Conservation (phyloP, 1,284 basidiomycete genomes). For the Agaricales sp. region DNA sequence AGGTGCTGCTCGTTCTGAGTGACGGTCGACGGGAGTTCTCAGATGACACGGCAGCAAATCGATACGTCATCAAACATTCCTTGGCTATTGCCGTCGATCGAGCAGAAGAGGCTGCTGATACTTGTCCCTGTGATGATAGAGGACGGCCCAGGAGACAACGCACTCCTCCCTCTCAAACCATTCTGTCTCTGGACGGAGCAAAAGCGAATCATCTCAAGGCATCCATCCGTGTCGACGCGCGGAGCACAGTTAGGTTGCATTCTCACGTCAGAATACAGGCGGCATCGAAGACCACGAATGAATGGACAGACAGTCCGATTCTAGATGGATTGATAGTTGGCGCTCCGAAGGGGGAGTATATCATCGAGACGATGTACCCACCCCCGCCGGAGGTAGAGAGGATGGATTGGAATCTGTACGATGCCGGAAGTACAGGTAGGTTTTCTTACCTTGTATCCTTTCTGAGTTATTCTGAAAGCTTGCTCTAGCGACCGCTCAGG, state of each 20-base stretch:
- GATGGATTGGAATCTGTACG: slow-evolving; percentile 55
- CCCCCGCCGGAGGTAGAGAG: slow-evolving; percentile 44
- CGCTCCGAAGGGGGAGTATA: slow-evolving; percentile 39
- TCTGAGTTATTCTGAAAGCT: background rate
- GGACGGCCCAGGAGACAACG: slow-evolving; percentile 33
- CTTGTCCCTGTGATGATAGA: slow-evolving; percentile 51
- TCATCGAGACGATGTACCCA: slow-evolving; percentile 39
- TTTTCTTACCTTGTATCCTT: slow-evolving; percentile 2
- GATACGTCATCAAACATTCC: no score
- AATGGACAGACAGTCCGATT: slow-evolving; percentile 31
- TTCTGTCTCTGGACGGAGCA: slow-evolving; percentile 21
- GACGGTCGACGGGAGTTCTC: slow-evolving; percentile 34
- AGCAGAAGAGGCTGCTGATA: slow-evolving; percentile 53
- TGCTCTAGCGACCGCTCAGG: slow-evolving; percentile 40
- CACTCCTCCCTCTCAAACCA: slow-evolving; percentile 28
- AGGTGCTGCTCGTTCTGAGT: slow-evolving; percentile 45
- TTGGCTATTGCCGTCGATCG: slow-evolving; percentile 47
- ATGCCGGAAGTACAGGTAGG: slow-evolving; percentile 47
- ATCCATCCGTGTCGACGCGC: slow-evolving; percentile 42
- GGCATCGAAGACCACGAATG: slow-evolving; percentile 41
- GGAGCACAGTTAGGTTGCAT: slow-evolving; percentile 38
- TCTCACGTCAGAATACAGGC: slow-evolving; percentile 53
- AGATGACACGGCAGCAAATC: slow-evolving; percentile 23
- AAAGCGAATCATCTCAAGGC: slow-evolving; percentile 31
- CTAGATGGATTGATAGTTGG: slow-evolving; percentile 46